Percentiles rank a stretch among this genome's conserved stretches.
Conservation (phyloP, 192 early-diverging fungal species). For the Funneliformis mosseae region DNA sequence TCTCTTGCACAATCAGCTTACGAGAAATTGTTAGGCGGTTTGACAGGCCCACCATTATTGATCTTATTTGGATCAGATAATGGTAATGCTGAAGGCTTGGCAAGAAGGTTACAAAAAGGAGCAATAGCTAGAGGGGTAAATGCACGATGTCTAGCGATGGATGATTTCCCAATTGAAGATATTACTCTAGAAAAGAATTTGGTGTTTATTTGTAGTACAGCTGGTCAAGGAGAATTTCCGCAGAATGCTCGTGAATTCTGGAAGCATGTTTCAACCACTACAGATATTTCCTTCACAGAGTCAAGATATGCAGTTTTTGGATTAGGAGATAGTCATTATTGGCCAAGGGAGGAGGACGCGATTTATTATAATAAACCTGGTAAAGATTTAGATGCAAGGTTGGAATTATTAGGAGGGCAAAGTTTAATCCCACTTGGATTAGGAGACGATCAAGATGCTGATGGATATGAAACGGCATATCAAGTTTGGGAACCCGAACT, state of each 20-base stretch:
- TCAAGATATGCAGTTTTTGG: slow-evolving; percentile 84
- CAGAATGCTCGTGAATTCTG: slow-evolving; percentile 88
- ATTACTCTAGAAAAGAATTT: slow-evolving; percentile 77
- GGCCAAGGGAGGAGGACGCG: slow-evolving; percentile 89
- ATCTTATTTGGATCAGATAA: slow-evolving; percentile 92
- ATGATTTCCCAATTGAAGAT: slow-evolving; percentile 81
- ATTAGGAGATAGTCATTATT: slow-evolving; percentile 94
- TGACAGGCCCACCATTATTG: slow-evolving; percentile 79
- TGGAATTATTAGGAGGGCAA: slow-evolving; percentile 74
- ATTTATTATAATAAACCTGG: slow-evolving; percentile 92
- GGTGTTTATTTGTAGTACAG: slow-evolving; percentile 79
- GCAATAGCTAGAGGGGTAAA: slow-evolving; percentile 85
- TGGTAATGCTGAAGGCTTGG: slow-evolving; percentile 82
- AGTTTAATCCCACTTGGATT: slow-evolving; percentile 69
- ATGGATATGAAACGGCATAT: slow-evolving; percentile 86
- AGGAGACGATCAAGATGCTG: slow-evolving; percentile 93
- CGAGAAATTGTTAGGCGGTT: slow-evolving; percentile 66
- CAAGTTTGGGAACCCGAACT: slow-evolving; percentile 75
- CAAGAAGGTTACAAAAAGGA: slow-evolving; percentile 79
- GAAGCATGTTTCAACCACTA: slow-evolving; percentile 68
- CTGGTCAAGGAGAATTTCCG: slow-evolving; percentile 97
- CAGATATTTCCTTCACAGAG: slow-evolving; percentile 64
- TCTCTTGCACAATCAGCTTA: slow-evolving; percentile 70
- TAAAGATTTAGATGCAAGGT: slow-evolving; percentile 80
- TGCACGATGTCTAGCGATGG: slow-evolving; percentile 77